A percentile compares a stretch with the other conserved stretches of the same genome.
These are phyloP conservation scores for Agaricus blazei DNA, from an alignment of 768 basidiomycete genomes.

Conservation along the genomic window DNA sequence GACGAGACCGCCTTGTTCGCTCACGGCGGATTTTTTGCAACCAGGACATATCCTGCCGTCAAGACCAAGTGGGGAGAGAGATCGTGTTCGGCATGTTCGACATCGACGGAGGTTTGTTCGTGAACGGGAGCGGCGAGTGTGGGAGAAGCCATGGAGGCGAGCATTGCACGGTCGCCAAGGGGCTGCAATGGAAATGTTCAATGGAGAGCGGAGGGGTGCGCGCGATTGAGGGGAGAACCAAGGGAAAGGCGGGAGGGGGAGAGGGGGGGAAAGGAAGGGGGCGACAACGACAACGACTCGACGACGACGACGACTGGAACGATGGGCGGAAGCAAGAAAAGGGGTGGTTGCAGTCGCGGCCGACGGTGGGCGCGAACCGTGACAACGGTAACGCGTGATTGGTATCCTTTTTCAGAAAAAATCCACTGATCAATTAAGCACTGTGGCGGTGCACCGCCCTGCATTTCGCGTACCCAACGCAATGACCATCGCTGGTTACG, in stretches of 20 bases:
- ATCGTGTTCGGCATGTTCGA: conserved; percentile 17
- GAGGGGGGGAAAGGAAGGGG: too few relatives aligned
- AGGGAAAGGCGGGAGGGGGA: background rate
- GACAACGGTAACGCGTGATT: conserved; percentile 1
- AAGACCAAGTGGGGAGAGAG: conserved; percentile 20
- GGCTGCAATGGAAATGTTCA: conserved; percentile 5
- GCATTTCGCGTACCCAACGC: too few relatives aligned
- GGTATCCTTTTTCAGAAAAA: background rate
- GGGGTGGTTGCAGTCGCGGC: too few relatives aligned
- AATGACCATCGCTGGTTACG: too few relatives aligned
- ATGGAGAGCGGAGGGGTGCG: conserved; percentile 1
- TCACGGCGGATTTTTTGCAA: conserved; percentile 76
- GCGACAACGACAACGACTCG: too few relatives aligned
- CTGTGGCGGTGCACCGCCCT: too few relatives aligned
- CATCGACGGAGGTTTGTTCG: conserved; percentile 32
- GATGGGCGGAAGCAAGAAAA: too few relatives aligned
- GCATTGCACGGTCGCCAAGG: conserved; percentile 16
- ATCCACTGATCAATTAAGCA: too few relatives aligned
- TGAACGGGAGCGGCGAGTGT: conserved; percentile 20
- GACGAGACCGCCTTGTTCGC: conserved; percentile 79
- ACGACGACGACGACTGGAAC: too few relatives aligned
- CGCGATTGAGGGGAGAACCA: background rate
- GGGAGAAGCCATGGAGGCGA: conserved; percentile 21
- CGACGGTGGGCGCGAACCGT: background rate
- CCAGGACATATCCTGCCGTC: conserved; percentile 75